Percentiles rank a stretch among this genome's conserved stretches.
phyloP scores from a whole-genome alignment of 2,329 filamentous ascomycete genomes.

The Aspergillus fumigatus region DNA sequence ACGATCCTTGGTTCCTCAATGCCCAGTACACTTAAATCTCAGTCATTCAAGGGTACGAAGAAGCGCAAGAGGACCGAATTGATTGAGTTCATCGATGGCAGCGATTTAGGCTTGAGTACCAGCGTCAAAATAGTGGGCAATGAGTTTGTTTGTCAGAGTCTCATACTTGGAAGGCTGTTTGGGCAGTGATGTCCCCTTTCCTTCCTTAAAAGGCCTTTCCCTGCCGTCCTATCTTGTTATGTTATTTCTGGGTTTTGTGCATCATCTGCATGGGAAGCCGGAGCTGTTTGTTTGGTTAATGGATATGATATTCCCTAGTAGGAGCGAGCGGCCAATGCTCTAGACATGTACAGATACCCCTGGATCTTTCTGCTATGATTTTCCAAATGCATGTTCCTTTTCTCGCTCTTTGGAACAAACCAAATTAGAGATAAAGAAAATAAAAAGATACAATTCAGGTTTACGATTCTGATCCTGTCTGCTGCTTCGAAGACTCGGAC shows the following conservation, averaged over 20 bases:
- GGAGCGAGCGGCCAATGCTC: background rate
- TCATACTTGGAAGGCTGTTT: slow-evolving; percentile 78
- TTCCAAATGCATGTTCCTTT: background rate
- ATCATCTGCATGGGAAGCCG: background rate
- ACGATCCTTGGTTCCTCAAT: slow-evolving; percentile 31
- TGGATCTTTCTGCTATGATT: background rate
- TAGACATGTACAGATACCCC: background rate
- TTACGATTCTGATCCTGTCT: background rate
- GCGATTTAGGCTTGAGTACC: slow-evolving; percentile 36
- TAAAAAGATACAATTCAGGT: background rate
- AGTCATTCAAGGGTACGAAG: slow-evolving; percentile 30
- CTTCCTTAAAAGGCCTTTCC: slow-evolving; percentile 3
- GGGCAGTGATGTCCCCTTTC: slow-evolving; percentile 45
- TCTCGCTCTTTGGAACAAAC: background rate
- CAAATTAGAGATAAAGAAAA: background rate
- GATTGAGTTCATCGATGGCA: slow-evolving; percentile 20
- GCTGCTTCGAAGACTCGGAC: background rate
- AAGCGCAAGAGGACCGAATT: slow-evolving; percentile 42
- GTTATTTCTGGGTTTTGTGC: background rate
- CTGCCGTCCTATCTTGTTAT: background rate
- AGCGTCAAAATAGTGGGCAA: slow-evolving; percentile 68
- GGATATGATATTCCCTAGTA: background rate
- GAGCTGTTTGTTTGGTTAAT: background rate
- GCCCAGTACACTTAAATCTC: slow-evolving; percentile 21
- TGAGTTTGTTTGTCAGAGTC: slow-evolving; percentile 85